These are phyloP conservation scores for Stagonosporopsis rhizophila DNA, from an alignment of 2,329 filamentous ascomycete genomes.

Conservation along the genomic window DNA sequence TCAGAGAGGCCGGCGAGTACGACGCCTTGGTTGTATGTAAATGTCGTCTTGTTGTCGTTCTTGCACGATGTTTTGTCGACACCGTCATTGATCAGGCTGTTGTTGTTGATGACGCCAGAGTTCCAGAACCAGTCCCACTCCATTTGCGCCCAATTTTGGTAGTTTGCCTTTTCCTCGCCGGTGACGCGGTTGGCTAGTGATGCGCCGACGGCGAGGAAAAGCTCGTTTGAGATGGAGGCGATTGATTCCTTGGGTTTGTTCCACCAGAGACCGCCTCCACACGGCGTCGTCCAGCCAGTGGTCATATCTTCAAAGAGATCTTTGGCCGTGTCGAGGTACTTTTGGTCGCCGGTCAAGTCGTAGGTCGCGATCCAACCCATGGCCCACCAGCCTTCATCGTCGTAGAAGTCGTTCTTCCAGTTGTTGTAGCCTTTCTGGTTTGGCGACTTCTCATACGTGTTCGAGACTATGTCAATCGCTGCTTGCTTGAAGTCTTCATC, in stretches of 20 bases:
- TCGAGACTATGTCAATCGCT: conserved; percentile 41
- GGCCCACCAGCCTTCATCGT: conserved; percentile 71
- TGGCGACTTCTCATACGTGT: conserved; percentile 43
- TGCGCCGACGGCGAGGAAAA: conserved; percentile 62
- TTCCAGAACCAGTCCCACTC: conserved; percentile 63
- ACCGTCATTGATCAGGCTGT: conserved; percentile 63
- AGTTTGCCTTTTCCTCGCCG: conserved; percentile 46
- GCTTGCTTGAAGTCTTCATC: conserved; percentile 39
- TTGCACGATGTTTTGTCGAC: conserved; percentile 56
- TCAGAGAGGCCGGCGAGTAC: conserved; percentile 64
- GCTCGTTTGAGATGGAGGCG: conserved; percentile 65
- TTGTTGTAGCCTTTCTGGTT: conserved; percentile 33
- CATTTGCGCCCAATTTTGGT: conserved; percentile 58
- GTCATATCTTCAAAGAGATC: conserved; percentile 65
- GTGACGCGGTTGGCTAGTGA: conserved; percentile 60
- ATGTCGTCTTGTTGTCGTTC: conserved; percentile 61
- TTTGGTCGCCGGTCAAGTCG: conserved; percentile 60
- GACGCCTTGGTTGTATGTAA: conserved; percentile 67
- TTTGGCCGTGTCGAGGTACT: conserved; percentile 63
- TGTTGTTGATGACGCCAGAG: conserved; percentile 60
- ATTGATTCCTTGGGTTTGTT: conserved; percentile 61
- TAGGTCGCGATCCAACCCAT: conserved; percentile 65
- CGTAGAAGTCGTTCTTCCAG: conserved; percentile 63
- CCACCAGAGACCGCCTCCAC: conserved; percentile 63
- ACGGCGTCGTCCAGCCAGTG: conserved; percentile 57